A percentile compares a stretch with the other conserved stretches of the same genome.
Evolutionary conservation across 768 basidiomycete genomes (phyloP).

Genomic region (Punctularia strigosozonata): DNA sequence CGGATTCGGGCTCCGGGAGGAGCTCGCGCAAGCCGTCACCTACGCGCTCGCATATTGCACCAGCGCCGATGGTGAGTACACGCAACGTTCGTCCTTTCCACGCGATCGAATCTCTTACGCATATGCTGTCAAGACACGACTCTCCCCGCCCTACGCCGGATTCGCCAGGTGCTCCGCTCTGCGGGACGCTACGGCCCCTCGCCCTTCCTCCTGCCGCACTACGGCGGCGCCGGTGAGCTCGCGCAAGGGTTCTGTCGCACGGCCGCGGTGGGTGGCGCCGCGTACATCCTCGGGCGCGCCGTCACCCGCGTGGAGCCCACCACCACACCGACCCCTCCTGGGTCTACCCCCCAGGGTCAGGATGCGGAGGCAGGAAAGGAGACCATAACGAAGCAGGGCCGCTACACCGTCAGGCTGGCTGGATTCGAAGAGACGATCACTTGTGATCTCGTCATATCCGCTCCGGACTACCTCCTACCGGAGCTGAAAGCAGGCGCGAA

Average conservation of each 20-base stretch:
- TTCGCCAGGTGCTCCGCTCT: constrained; percentile 66
- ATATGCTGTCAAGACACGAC: constrained; percentile 43
- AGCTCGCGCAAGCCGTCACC: constrained; percentile 47
- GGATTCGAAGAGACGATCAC: constrained; percentile 49
- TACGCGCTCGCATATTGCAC: constrained; percentile 72
- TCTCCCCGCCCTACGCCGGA: constrained; percentile 50
- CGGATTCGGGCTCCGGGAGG: constrained; percentile 48
- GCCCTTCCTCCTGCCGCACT: constrained; percentile 89
- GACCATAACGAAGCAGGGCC: background rate
- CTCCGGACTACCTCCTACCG: constrained; percentile 19
- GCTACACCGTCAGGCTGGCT: constrained; percentile 38
- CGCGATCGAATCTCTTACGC: constrained; percentile 1
- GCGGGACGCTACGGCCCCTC: constrained; percentile 79
- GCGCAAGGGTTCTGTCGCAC: constrained; percentile 86
- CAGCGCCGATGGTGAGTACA: constrained; percentile 39
- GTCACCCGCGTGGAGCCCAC: constrained; percentile 17
- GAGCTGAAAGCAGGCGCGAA: background rate
- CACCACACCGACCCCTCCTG: constrained; percentile 12
- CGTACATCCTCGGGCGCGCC: constrained; percentile 58
- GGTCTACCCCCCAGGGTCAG: constrained; percentile 4
- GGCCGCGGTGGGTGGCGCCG: constrained; percentile 68
- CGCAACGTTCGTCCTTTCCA: background rate
- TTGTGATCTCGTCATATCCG: constrained; percentile 44
- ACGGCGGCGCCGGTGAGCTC: constrained; percentile 87
- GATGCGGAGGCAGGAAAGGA: constrained; percentile 3